Evolutionary conservation across 2,329 filamentous ascomycete genomes (phyloP), one percentile per base, ranked within the genome.

Genomic region (Neopestalotiopsis sp.): DNA sequence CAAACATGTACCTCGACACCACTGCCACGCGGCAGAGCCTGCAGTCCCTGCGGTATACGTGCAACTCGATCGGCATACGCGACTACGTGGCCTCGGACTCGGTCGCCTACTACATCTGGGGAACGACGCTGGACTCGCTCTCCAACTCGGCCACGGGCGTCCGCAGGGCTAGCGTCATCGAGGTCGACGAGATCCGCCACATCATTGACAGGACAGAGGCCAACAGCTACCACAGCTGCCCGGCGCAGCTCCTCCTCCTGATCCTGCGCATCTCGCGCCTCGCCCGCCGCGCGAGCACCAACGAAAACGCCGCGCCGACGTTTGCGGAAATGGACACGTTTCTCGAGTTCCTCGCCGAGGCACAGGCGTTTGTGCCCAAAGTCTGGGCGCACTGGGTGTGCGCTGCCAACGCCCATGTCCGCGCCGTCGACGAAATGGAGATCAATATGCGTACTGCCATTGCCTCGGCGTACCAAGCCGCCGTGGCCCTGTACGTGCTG

Each of bases 71-170:
- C 12, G 59, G 68, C 13, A 72, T 76, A 24, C 80, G 81, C 57
- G 84, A 86, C 72, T 84, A 81, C 65, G 80, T 86, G 66, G 79
- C 84, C 57, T 84, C 85, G 20, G 84, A 86, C 71, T 85, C 82
- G 69, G 69, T 76, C 10, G 75, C 77, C 6, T 79, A 79, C 61
- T 76, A 75, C 62, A 76, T 79, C 32, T 79, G 77, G 77, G 75
- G 74, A 45, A 72, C 68, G 45, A 76, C 75, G 4, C 71, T 79
- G 4, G 74, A 74, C 66, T 73, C 85, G 73, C 70, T 86, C 75
- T 82, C 75, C 78, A 83, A 70, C 68, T 83, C 67, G 80, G 80
- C 42, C 81, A 80, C 32, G 82, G 81, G 13, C 70, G 81, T 57
- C 77, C 59, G 13, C 28, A 79, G 24, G 79, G 79, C 4, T 77